Evolutionary conservation across 192 early-diverging fungal species (phyloP).

Genomic region (Coemansia sp.): DNA sequence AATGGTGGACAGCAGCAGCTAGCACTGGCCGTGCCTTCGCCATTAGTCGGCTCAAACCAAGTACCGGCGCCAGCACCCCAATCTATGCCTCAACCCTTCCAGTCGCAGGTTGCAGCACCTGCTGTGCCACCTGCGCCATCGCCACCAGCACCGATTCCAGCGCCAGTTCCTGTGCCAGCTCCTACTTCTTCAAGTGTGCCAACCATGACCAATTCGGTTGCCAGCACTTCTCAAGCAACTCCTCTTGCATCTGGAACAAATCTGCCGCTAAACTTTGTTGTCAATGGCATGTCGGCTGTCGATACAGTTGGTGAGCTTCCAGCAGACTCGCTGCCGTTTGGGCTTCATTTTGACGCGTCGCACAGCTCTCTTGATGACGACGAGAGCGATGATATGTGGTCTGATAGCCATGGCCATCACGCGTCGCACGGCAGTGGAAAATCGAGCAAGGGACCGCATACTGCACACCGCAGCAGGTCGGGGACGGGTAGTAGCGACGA

Average conservation of each 20-base stretch:
- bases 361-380: neutral
- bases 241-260: slow-evolving; percentile 1
- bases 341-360: slow-evolving; percentile 34
- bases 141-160: slow-evolving; percentile 1
- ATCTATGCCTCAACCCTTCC: slow-evolving; percentile 7
- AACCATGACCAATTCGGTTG: neutral
- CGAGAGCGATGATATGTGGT: slow-evolving; percentile 1
- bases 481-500: neutral
- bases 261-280: slow-evolving; percentile 31
- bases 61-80: neutral
- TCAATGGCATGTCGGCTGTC: slow-evolving; percentile 30
- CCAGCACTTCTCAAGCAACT: neutral
- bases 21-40: slow-evolving; percentile 33
- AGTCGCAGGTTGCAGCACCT: slow-evolving; percentile 8
- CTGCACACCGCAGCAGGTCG: slow-evolving; percentile 1
- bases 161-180: neutral
- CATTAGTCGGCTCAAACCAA: neutral
- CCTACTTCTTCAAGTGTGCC: neutral
- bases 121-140: neutral
- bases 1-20: slow-evolving; percentile 30
- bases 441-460: slow-evolving; percentile 4
- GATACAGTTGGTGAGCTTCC: neutral
- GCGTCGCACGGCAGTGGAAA: neutral
- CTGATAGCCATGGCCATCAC: neutral
- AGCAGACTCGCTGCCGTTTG: slow-evolving; percentile 30